Evolutionary conservation across 2,329 filamentous ascomycete genomes (phyloP).

Genomic region (Paradendryphiella salina): DNA sequence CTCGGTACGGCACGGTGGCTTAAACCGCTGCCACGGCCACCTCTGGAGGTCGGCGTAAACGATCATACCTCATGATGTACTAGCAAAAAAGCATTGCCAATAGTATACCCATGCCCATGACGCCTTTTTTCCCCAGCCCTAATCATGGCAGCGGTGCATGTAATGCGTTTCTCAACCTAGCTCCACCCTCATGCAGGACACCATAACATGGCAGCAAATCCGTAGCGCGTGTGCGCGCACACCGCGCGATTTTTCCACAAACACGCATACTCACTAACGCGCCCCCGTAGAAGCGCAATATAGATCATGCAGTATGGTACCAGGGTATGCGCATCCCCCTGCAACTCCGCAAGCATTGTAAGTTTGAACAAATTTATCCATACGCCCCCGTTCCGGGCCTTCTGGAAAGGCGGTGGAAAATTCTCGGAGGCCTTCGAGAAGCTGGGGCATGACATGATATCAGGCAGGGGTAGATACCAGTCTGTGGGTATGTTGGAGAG

Average conservation of each 20-base stretch:
- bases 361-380: slow-evolving; percentile 9
- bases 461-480: background rate
- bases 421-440: slow-evolving; percentile 6
- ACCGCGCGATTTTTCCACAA: background rate
- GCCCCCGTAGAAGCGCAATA: slow-evolving; percentile 4
- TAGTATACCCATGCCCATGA: background rate
- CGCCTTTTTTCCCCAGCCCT: background rate
- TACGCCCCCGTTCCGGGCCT: slow-evolving; percentile 8
- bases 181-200: background rate
- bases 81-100: background rate
- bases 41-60: background rate
- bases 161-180: background rate
- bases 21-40: slow-evolving; percentile 6
- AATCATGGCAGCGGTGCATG: background rate
- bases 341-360: background rate
- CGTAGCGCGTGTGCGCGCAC: background rate
- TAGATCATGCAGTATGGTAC: slow-evolving; percentile 8
- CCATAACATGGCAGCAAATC: background rate
- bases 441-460: background rate
- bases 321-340: background rate
- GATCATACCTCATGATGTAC: background rate
- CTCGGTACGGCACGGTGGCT: slow-evolving; percentile 17
- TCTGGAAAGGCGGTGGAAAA: slow-evolving; percentile 8
- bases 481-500: background rate
- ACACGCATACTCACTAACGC: background rate